Base-by-base conservation (phyloP, 768 basidiomycete genomes). In the Lentinula edodes region DNA sequence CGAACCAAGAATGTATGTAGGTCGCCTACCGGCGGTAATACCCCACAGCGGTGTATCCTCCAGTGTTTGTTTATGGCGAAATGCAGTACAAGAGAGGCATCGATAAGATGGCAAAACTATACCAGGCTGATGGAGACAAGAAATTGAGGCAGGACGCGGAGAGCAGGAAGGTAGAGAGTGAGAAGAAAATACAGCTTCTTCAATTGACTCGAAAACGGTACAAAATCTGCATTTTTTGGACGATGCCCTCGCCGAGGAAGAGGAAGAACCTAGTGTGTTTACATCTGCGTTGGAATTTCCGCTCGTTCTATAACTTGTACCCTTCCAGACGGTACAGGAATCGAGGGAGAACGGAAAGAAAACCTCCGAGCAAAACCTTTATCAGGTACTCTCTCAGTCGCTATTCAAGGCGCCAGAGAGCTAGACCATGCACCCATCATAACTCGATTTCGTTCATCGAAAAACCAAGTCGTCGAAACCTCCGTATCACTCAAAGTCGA, bases 71-170 rank as follows among this genome's bases (percentile, higher is more conserved):
- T n/a, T n/a, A n/a, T n/a, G n/a, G n/a, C 65, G 97, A 99, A 76
- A 85, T 90, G 78, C 95, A 98, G 76, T 98, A 98, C 80, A 96
- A 95, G 80, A 84, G 89, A 72, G 97, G 97, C 45, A 97, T 98
- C 65, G 95, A 98, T 76, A 98, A 98, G 80, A 99, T 99, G 97
- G 91, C 89, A 41, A 95, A 91, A 74, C 82, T 98, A 36, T 98
- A 98, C 73, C 88, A 93, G 68, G 92, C 90, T 5, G 97, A 99
- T 69, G 96, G 95, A 58, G 97, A 99, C 79, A 96, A 96, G 83
- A 93, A 93, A 72, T 90, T 95, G 48, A 85, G 91, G 69, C 87
- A 85, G 12, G 96, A 98, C 72, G 94, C 95, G 2, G 94, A 96
- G 71, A 88, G 87, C 71, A 98, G 98, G 76, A 85, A 89, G 64